Percentiles rank a stretch among this genome's conserved stretches.
Conservation (phyloP, 352 stramenopile species). For the Pythium brassicae region DNA sequence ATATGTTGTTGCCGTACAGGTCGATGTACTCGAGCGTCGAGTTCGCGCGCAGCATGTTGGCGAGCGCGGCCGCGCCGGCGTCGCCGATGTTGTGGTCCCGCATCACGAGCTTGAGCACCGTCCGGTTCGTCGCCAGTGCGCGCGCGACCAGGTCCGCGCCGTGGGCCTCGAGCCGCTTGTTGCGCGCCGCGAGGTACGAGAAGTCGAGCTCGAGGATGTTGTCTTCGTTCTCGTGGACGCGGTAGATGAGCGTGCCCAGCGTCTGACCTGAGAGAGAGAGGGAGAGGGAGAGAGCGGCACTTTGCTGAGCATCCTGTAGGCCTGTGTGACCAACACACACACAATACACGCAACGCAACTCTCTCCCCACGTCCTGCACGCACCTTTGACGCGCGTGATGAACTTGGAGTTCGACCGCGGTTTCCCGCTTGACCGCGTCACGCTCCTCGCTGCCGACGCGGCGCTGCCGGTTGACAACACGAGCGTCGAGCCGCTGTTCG, state of each 20-base stretch:
- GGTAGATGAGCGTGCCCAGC: constrained; percentile 44
- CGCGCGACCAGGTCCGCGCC: constrained; percentile 58
- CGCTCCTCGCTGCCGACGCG: not conserved
- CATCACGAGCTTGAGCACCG: constrained; percentile 58
- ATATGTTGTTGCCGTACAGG: constrained; percentile 66
- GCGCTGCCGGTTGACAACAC: constrained; percentile 6
- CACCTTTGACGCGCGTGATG: constrained; percentile 20
- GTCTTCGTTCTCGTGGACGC: constrained; percentile 55
- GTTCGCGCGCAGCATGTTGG: constrained; percentile 71
- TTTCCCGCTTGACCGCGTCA: constrained; percentile 8
- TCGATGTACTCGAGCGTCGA: constrained; percentile 64
- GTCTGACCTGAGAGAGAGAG: constrained; percentile 36
- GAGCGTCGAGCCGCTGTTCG: constrained; percentile 10
- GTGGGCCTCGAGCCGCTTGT: constrained; percentile 48
- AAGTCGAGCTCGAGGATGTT: constrained; percentile 69
- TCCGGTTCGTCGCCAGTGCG: constrained; percentile 58
- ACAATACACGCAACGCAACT: not conserved
- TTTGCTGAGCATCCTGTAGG: no score
- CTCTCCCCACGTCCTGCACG: not conserved
- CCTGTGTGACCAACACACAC: not conserved
- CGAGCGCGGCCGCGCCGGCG: constrained; percentile 50
- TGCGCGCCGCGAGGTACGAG: constrained; percentile 44
- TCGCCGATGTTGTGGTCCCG: constrained; percentile 69
- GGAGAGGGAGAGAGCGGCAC: no score
- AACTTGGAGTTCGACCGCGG: constrained; percentile 15